Base-by-base conservation (phyloP, 2,329 filamentous ascomycete genomes). In the Lecanoromycetidae sp. region DNA sequence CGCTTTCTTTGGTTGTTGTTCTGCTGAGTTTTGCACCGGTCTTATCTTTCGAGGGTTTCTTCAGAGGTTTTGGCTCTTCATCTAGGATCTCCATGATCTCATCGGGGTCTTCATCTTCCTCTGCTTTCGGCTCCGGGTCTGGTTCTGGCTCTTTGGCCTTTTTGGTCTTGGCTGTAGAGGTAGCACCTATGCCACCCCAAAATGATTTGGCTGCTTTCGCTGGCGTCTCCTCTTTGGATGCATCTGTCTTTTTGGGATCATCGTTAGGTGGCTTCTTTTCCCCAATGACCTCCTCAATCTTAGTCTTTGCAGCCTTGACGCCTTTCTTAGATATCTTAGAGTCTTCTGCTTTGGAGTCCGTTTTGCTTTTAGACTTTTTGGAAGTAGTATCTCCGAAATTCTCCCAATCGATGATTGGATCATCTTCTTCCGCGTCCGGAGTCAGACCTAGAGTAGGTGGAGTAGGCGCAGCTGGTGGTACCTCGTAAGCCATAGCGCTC, bases 391-490 rank as follows among this genome's bases (percentile, higher is more conserved):
- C 59, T 38, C 62, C 63, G 65, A 65, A 70, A 29, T 57, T 54
- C 49, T 66, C 65, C 25, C 59, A 59, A 37, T 57, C 48, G 12
- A 52, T n/a, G n/a, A n/a, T n/a, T n/a, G n/a, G 44, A 27, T 55
- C 54, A 15, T 57, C 60, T 46, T 58, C 60, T 36, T 49, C 48
- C 26, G 59, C 58, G 39, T 70, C 67, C 4, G 64, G 64, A 4
- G 60, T 63, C 4, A 70, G 55, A 17, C 65, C 67, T 51, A 69
- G 61, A 38, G 66, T 61, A 35, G 69, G 69, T 36, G 69, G 68
- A 27, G 67, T 70, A 2, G 69, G 69, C 19, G 66, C 69, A 15
- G 67, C 68, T 29, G 69, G 69, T 26, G 69, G 69, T 42, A 66
- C 66, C 26, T 67, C 66, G 20, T 22, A 43, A 4, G 20, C 4